These are phyloP conservation scores for Xylaria flabelliformis DNA, from an alignment of 495 filamentous ascomycete species.

Conservation along the genomic window DNA sequence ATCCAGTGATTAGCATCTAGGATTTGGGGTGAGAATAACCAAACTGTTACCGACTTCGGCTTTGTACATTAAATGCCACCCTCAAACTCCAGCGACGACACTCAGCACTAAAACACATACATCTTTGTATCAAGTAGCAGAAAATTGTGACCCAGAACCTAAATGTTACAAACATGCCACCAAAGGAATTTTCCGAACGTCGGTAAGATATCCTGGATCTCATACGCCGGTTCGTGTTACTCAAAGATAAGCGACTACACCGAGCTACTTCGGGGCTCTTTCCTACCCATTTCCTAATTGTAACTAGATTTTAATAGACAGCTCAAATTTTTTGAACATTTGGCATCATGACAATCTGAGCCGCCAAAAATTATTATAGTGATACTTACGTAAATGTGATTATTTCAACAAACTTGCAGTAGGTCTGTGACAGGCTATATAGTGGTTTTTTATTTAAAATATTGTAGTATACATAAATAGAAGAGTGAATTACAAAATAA, in stretches of 20 bases:
- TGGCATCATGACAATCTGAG: too few species aligned
- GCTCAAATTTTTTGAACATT: too few species aligned
- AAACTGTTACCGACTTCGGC: neutral
- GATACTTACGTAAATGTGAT: too few species aligned
- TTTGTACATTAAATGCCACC: neutral
- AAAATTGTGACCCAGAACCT: neutral
- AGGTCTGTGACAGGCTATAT: too few species aligned
- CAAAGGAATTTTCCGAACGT: neutral
- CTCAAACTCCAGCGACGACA: neutral
- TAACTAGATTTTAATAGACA: too few species aligned
- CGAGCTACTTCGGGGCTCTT: neutral
- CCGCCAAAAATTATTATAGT: too few species aligned
- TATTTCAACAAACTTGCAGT: too few species aligned
- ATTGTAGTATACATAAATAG: too few species aligned
- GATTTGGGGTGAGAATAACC: neutral
- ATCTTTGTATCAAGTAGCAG: neutral
- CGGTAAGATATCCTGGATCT: neutral
- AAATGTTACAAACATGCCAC: neutral
- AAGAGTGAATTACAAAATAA: too few species aligned
- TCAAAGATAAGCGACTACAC: neutral
- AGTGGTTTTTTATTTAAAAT: too few species aligned
- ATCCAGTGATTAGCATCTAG: neutral
- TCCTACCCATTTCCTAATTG: neutral
- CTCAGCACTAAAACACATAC: neutral
- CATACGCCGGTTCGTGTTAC: neutral